Percentiles rank a stretch among this genome's conserved stretches.
Conservation (phyloP, 495 filamentous ascomycete species). For the Tetracladium marchalianum region DNA sequence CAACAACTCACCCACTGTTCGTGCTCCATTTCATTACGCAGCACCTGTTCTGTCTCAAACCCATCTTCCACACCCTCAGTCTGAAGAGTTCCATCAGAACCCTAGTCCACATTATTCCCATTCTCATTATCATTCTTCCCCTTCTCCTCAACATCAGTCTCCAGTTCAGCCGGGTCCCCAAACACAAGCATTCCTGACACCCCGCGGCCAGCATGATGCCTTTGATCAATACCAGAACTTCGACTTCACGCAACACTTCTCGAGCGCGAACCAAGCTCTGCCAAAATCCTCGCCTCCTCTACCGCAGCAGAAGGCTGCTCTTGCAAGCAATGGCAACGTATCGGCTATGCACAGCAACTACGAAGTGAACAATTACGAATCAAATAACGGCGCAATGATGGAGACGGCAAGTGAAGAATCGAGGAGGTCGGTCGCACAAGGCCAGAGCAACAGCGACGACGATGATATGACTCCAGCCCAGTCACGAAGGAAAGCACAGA, state of each 20-base stretch:
- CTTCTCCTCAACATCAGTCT: constrained; percentile 10
- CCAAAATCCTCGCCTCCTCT: constrained; percentile 10
- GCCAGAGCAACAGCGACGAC: constrained; percentile 28
- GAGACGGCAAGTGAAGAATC: constrained; percentile 4
- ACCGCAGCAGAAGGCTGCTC: constrained; percentile 9
- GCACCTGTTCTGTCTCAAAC: neutral
- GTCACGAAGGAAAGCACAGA: constrained; percentile 86
- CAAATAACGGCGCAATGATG: constrained; percentile 10
- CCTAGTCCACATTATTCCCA: neutral
- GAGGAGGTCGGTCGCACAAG: constrained; percentile 8
- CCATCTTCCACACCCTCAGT: neutral
- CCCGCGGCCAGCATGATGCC: constrained; percentile 12
- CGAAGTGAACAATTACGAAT: neutral
- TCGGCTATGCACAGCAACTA: neutral
- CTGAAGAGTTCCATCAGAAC: neutral
- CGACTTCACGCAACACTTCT: constrained; percentile 23
- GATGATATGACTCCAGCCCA: constrained; percentile 69
- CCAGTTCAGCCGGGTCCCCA: constrained; percentile 4
- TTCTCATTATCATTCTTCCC: constrained; percentile 3
- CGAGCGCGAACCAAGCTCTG: constrained; percentile 2
- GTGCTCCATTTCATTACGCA: constrained; percentile 18
- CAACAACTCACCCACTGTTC: constrained; percentile 44
- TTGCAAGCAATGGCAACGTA: neutral
- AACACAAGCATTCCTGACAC: constrained; percentile 9
- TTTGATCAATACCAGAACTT: constrained; percentile 35